A percentile compares a stretch with the other conserved stretches of the same genome.
Evolutionary conservation across 305 asterid species (phyloP).

Genomic region (Nicotiana rustica): DNA sequence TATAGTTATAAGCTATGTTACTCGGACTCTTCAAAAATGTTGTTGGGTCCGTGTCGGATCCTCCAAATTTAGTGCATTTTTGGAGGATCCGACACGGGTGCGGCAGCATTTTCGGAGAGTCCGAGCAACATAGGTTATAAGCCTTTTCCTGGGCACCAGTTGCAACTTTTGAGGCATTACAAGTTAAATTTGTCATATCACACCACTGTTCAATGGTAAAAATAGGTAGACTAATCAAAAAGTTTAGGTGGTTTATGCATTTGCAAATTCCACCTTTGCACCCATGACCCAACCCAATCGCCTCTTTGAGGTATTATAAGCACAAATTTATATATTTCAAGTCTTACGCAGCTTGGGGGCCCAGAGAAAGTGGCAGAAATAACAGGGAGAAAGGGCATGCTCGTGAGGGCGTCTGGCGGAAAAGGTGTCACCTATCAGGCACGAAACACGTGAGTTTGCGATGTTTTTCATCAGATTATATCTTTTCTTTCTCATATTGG

Average conservation of each 20-base stretch:
- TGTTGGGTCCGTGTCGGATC: too few relatives aligned
- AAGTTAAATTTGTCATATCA: neutral
- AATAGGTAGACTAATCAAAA: neutral
- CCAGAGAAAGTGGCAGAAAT: conserved; percentile 98
- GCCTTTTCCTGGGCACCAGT: neutral
- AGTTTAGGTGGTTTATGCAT: neutral
- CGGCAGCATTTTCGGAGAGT: too few relatives aligned
- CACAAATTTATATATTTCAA: conserved; percentile 34
- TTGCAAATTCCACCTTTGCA: conserved; percentile 9
- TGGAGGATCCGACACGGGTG: too few relatives aligned
- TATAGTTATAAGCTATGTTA: too few relatives aligned
- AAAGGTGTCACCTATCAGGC: conserved; percentile 97
- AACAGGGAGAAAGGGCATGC: conserved; percentile 98
- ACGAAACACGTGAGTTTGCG: conserved; percentile 87
- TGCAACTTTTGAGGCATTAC: neutral
- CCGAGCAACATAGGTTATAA: too few relatives aligned
- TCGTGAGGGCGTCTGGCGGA: conserved; percentile 87
- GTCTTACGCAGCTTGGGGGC: conserved; percentile 84
- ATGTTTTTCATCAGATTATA: conserved; percentile 30
- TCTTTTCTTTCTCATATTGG: conserved; percentile 38
- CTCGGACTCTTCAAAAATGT: too few relatives aligned
- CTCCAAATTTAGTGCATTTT: too few relatives aligned
- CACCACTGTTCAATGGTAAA: neutral
- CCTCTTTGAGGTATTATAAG: neutral
- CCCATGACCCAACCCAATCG: neutral